A percentile compares a stretch with the other conserved stretches of the same genome.
These are phyloP conservation scores for Rosa persica DNA, from an alignment of 306 rosid genomes.

Conservation along the genomic window DNA sequence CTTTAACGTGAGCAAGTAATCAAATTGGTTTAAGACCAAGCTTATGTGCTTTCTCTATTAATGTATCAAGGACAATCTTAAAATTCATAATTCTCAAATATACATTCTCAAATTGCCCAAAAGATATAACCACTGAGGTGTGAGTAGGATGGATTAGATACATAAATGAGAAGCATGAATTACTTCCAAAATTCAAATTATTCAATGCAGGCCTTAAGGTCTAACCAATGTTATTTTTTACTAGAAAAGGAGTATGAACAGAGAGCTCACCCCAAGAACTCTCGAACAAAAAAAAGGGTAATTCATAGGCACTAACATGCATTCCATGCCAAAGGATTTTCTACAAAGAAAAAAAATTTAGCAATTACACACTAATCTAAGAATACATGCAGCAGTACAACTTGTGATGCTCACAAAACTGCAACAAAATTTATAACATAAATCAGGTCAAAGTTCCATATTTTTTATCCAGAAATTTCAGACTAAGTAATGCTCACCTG, in stretches of 20 bases:
- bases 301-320: not conserved
- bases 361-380: not conserved
- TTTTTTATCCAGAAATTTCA: not conserved
- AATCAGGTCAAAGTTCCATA: not conserved
- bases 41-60: not conserved
- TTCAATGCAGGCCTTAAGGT: no score
- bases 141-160: not conserved
- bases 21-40: not conserved
- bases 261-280: no score
- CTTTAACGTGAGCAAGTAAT: not conserved
- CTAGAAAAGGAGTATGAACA: no score
- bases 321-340: not conserved
- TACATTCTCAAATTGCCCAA: not conserved
- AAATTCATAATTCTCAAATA: not conserved
- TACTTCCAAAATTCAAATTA: no score
- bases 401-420: not conserved
- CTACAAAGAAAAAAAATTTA: not conserved
- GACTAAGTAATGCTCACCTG: conserved; percentile 44
- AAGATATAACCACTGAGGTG: not conserved
- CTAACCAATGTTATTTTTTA: no score
- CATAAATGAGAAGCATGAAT: no score
- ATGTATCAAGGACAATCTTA: not conserved
- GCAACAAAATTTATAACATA: not conserved
- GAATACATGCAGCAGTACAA: not conserved
- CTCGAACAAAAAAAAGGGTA: no score